Conservation (phyloP, 805 yeast genomes). For the Pichia occidentalis region DNA sequence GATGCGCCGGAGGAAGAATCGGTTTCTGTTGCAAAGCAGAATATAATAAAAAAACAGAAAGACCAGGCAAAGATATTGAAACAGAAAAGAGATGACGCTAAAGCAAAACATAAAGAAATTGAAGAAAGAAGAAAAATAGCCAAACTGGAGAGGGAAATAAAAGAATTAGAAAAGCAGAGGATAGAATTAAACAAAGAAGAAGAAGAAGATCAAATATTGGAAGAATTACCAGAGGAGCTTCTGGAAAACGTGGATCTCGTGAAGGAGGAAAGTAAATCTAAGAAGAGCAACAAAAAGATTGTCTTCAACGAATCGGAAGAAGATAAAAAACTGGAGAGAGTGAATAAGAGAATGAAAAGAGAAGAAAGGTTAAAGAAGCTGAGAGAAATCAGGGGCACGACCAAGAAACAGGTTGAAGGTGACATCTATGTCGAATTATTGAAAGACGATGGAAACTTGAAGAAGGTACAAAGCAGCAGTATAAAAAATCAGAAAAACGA, state of each 20-base stretch:
- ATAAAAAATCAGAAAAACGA: constrained; percentile 18
- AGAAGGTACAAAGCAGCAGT: neutral
- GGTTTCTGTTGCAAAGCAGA: constrained; percentile 15
- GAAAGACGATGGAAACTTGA: neutral
- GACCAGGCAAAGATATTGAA: constrained; percentile 16
- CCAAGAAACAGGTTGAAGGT: constrained; percentile 32
- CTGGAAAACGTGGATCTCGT: constrained; percentile 25
- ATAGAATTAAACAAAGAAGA: constrained; percentile 7
- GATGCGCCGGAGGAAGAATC: constrained; percentile 49
- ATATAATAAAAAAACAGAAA: constrained; percentile 19
- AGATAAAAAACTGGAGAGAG: constrained; percentile 21
- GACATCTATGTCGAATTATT: constrained; percentile 35
- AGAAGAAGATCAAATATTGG: constrained; percentile 26
- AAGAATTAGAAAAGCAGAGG: constrained; percentile 13
- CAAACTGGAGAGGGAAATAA: constrained; percentile 25
- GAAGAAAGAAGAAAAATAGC: constrained; percentile 31
- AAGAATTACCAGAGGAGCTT: constrained; percentile 35
- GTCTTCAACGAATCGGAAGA: constrained; percentile 23
- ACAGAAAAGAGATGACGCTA: constrained; percentile 12
- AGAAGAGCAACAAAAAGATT: constrained; percentile 10
- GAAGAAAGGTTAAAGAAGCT: constrained; percentile 21
- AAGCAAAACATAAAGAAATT: constrained; percentile 24
- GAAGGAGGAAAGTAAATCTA: constrained; percentile 14
- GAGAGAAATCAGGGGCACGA: constrained; percentile 27
- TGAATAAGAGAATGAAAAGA: constrained; percentile 10